Percentiles rank a stretch among this genome's conserved stretches.
Evolutionary conservation across 208 protist genomes (phyloP).

Genomic region (Leishmania tropica): DNA sequence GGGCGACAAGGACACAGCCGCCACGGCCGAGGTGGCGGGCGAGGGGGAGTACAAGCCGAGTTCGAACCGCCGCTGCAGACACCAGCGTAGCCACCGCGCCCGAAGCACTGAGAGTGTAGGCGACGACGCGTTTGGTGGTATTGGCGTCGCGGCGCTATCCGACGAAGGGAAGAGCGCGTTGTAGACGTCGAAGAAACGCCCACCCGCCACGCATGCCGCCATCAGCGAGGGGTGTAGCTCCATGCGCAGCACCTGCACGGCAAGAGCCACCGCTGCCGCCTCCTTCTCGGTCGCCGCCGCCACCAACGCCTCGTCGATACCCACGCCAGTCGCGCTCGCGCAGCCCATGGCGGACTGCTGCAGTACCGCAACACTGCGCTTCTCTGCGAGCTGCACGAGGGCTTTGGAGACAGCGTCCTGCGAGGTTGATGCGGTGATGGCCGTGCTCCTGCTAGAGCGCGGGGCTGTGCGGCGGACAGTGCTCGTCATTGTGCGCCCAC

Average conservation of each 20-base stretch:
- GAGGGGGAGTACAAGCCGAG: background rate
- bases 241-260: conserved; percentile 29
- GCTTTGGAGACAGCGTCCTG: conserved; percentile 7
- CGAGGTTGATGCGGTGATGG: background rate
- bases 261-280: conserved; percentile 18
- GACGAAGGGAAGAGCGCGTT: conserved; percentile 21
- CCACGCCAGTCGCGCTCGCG: background rate
- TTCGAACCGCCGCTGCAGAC: conserved; percentile 25
- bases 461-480: background rate
- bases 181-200: conserved; percentile 24
- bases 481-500: background rate
- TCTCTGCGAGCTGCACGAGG: conserved; percentile 17
- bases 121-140: background rate
- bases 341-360: background rate
- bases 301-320: background rate
- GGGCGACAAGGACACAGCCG: background rate
- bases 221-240: conserved; percentile 10
- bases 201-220: background rate
- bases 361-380: conserved; percentile 11
- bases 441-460: background rate
- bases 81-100: conserved; percentile 35
- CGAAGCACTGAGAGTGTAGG: conserved; percentile 26
- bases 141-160: background rate
- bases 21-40: background rate
- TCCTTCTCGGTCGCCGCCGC: background rate